phyloP scores from a whole-genome alignment of 495 filamentous ascomycete genomes.

The Penicillium diatomitis region DNA sequence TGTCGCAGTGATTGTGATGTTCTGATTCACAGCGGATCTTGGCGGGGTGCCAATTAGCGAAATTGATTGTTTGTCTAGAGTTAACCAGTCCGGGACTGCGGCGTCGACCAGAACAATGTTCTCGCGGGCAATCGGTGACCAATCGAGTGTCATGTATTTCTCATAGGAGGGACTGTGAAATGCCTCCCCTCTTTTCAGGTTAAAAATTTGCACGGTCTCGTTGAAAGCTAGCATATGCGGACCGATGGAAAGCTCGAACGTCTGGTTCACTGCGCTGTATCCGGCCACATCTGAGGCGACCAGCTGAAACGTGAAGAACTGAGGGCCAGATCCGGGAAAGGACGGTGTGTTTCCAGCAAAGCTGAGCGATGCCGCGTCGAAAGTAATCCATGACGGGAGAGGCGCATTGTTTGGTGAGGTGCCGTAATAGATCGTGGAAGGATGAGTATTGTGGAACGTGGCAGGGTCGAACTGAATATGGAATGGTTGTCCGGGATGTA shows the following conservation, averaged over 20 bases:
- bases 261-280: constrained; percentile 56
- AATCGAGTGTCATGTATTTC: constrained; percentile 53
- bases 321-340: constrained; percentile 56
- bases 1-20: constrained; percentile 54
- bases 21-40: constrained; percentile 41
- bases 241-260: constrained; percentile 63
- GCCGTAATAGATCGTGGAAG: constrained; percentile 61
- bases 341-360: constrained; percentile 71
- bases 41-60: constrained; percentile 57
- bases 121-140: constrained; percentile 32
- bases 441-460: constrained; percentile 39
- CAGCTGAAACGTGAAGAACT: constrained; percentile 62
- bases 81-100: constrained; percentile 59
- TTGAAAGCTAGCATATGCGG: constrained; percentile 58
- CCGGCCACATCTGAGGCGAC: constrained; percentile 74
- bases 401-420: constrained; percentile 69
- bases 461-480: constrained; percentile 37
- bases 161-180: constrained; percentile 48
- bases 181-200: constrained; percentile 44
- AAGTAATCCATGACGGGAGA: constrained; percentile 77
- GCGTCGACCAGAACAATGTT: constrained; percentile 42
- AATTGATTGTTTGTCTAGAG: constrained; percentile 54
- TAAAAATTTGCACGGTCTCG: constrained; percentile 46
- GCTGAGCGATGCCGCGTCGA: constrained; percentile 52
- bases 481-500: constrained; percentile 37